These are phyloP conservation scores for Cercospora brassicicola DNA, from an alignment of 2,329 filamentous ascomycete genomes.

Conservation along the genomic window DNA sequence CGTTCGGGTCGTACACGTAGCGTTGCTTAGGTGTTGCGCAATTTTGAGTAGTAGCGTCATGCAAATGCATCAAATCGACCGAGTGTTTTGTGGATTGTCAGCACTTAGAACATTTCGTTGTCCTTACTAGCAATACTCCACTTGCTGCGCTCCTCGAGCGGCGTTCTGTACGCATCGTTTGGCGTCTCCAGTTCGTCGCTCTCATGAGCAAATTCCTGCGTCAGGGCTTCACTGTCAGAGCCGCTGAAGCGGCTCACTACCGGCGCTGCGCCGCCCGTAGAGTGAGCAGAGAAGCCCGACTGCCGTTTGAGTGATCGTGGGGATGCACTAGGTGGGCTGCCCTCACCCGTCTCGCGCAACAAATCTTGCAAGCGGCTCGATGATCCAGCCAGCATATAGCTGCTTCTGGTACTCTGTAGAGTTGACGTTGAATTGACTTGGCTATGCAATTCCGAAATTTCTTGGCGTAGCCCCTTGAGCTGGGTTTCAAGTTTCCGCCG, in stretches of 20 bases:
- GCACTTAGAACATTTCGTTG: conserved; percentile 31
- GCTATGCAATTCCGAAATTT: conserved; percentile 36
- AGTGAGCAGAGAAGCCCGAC: conserved; percentile 15
- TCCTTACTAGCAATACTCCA: conserved; percentile 22
- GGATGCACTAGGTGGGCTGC: conserved; percentile 16
- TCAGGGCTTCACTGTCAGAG: conserved; percentile 29
- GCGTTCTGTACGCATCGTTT: conserved; percentile 34
- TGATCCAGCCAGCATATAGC: conserved; percentile 29
- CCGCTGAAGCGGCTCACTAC: conserved; percentile 32
- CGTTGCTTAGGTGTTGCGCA: background rate
- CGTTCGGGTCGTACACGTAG: background rate
- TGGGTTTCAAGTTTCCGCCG: conserved; percentile 39
- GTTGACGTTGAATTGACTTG: conserved; percentile 31
- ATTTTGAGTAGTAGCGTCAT: background rate
- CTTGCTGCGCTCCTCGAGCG: conserved; percentile 32
- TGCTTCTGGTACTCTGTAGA: conserved; percentile 30
- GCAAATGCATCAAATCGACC: background rate
- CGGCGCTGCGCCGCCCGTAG: background rate
- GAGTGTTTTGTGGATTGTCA: background rate
- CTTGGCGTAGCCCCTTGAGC: conserved; percentile 32
- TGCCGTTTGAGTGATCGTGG: conserved; percentile 20
- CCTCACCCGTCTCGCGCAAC: conserved; percentile 32
- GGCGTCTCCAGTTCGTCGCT: conserved; percentile 28
- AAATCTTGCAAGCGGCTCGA: conserved; percentile 33
- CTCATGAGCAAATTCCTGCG: conserved; percentile 6